Base-by-base conservation (phyloP, 139 green algal genomes). In the Protoeuglena noctilucae region DNA sequence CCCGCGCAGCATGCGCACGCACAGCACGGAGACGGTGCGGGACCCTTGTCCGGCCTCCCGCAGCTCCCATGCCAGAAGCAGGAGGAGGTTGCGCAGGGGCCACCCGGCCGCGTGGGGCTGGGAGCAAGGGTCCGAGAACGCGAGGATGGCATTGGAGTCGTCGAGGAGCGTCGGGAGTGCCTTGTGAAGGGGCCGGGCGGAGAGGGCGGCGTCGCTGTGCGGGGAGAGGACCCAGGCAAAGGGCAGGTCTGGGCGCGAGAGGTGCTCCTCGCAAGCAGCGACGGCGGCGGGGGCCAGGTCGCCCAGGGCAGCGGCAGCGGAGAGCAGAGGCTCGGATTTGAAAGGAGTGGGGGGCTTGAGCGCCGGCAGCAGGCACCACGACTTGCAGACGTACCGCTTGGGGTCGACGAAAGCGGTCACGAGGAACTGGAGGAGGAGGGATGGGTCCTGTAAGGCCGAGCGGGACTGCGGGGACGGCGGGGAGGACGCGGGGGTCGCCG, bases 321-420 rank as follows among this genome's bases (percentile, higher is more conserved):
- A 50, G 43, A 50, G 43, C 14, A 65, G 51, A 18, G 2, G 22
- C 2, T 17, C 1, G 3, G 48, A 6, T 0, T 53, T 57, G 59
- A 86, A 83, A 17, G 79, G 67, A 9, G 48, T 28, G 0, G 77
- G 72, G 0, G 81, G 75, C 53, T 84, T 77, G 19, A 89, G 58
- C 1, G 70, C 82, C 0, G 86, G 86, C 50, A 90, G n/a, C n/a
- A 89, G 16, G 74, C 79, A 80, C 83, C 82, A 90, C 61, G 94
- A 91, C 45, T 70, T 56, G 57, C 88, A 96, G 6, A 64, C 62
- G 67, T 77, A 93, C 16, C 66, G 63, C 75, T 97, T 97, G 14
- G 96, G 67, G 56, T 96, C 87, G n/a, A 79, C 86, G 68, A 83
- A 76, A 0, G 65, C 48, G 1, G 94, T 43, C 27, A 94, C 51